Evolutionary conservation across 176 grass and related monocot genomes (phyloP).

Genomic region (Tillandsia leiboldiana): DNA sequence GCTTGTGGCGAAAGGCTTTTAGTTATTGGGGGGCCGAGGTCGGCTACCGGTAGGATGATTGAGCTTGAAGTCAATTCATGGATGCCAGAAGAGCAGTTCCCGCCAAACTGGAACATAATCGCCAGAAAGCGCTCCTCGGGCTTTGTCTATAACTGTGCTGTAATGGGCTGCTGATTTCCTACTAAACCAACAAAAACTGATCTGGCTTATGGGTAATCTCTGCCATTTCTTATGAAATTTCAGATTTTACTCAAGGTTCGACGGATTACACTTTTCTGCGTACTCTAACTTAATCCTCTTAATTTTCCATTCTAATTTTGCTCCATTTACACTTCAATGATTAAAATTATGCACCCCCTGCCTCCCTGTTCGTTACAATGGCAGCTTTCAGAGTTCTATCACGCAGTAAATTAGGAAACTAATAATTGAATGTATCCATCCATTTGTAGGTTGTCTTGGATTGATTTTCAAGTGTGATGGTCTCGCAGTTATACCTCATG

Average conservation of each 20-base stretch:
- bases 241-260: constrained; percentile 23
- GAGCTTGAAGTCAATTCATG: constrained; percentile 55
- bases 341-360: not conserved
- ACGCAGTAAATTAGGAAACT: not conserved
- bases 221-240: constrained; percentile 16
- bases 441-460: not conserved
- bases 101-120: constrained; percentile 56
- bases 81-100: constrained; percentile 37
- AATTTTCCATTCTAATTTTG: constrained; percentile 21
- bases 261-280: constrained; percentile 14
- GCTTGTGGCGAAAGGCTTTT: constrained; percentile 70
- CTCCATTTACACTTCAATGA: constrained; percentile 22
- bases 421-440: not conserved
- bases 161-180: constrained; percentile 80
- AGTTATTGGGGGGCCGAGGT: constrained; percentile 61
- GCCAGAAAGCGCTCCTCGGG: constrained; percentile 40
- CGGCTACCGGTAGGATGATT: constrained; percentile 46
- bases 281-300: constrained; percentile 19
- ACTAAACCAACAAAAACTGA: constrained; percentile 19
- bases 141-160: constrained; percentile 92
- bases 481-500: not conserved
- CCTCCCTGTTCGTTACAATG: not conserved
- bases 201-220: constrained; percentile 12
- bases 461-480: not conserved
- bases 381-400: not conserved